A percentile compares a stretch with the other conserved stretches of the same genome.
These are phyloP conservation scores for Neurospora sp. DNA, from an alignment of 495 filamentous ascomycete species.

Conservation along the genomic window DNA sequence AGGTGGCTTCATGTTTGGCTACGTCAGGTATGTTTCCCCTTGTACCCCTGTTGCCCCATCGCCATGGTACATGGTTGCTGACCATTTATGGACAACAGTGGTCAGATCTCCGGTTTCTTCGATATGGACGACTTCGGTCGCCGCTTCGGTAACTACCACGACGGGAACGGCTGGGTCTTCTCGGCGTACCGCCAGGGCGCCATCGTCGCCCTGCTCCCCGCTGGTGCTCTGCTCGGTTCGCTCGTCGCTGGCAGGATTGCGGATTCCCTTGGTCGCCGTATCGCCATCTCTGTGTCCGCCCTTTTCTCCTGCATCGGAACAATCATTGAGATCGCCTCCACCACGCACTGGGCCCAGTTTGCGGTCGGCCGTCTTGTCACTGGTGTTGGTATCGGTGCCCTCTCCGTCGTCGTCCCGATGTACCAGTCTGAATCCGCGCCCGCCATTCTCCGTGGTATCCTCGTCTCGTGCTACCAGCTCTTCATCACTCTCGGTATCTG, in stretches of 20 bases:
- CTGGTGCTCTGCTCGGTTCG: slow-evolving; percentile 62
- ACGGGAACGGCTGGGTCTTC: slow-evolving; percentile 19
- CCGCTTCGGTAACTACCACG: slow-evolving; percentile 36
- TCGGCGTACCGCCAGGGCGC: slow-evolving; percentile 41
- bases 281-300: slow-evolving; percentile 46
- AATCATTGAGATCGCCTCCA: slow-evolving; percentile 54
- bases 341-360: slow-evolving; percentile 40
- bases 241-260: slow-evolving; percentile 51
- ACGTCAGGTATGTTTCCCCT: slow-evolving; percentile 45
- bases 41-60: neutral
- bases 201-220: slow-evolving; percentile 49
- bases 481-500: slow-evolving; percentile 85
- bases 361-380: slow-evolving; percentile 49
- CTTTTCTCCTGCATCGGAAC: slow-evolving; percentile 59
- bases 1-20: slow-evolving; percentile 76
- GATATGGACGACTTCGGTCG: slow-evolving; percentile 45
- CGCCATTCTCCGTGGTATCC: slow-evolving; percentile 53
- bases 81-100: slow-evolving; percentile 10
- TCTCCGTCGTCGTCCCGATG: slow-evolving; percentile 64
- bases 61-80: slow-evolving; percentile 1
- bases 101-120: slow-evolving; percentile 48
- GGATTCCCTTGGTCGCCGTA: slow-evolving; percentile 34
- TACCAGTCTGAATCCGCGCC: slow-evolving; percentile 65
- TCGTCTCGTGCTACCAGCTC: slow-evolving; percentile 69
- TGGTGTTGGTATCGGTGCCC: slow-evolving; percentile 59